Base-by-base conservation (phyloP, 2,329 filamentous ascomycete genomes). In the Colletotrichum lupini region DNA sequence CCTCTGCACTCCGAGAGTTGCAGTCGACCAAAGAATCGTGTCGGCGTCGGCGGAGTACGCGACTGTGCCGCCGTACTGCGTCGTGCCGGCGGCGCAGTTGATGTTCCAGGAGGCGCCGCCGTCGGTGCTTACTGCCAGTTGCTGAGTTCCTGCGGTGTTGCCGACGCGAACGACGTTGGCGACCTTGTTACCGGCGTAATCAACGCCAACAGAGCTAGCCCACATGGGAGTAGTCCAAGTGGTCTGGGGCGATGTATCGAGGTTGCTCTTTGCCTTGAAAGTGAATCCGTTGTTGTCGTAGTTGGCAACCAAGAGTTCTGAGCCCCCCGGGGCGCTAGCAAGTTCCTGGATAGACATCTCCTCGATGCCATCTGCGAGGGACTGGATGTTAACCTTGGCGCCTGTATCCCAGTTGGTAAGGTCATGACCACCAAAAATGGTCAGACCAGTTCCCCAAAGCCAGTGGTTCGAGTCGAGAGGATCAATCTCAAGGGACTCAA, bases 381-480 rank as follows among this genome's bases (percentile, higher is more conserved):
- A 86, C 58, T 86, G 77, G 57, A 90, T 85, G 60, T 87, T 88
- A 65, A 83, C 82, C 61, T 74, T 67, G 0, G 75, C 78, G 5
- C 63, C 67, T 0, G 83, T 83, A 66, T 89, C 88, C 88, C 88
- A 90, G 19, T 86, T 87, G 0, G 85, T 86, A 19, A 90, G 81
- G 71, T 90, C 87, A 57, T 85, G 85, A 1, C 88, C 87, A 4
- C 88, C 88, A 37, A 85, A 88, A 53, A 89, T 80, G 0, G 87
- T 89, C 16, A 86, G 79, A 2, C 89, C 89, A 0, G 89, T 91
- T 12, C 87, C 88, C 72, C 91, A 91, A 0, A 91, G 81, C 87
- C 88, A 91, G 77, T 91, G 89, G 77, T 91, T 83, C 58, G 88
- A 89, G 75, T 91, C 88, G 24, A 86, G 83, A 0, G 89, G 89